A percentile compares a stretch with the other conserved stretches of the same genome.
Conservation (phyloP, 2,329 filamentous ascomycete species). For the Geosmithia flava region DNA sequence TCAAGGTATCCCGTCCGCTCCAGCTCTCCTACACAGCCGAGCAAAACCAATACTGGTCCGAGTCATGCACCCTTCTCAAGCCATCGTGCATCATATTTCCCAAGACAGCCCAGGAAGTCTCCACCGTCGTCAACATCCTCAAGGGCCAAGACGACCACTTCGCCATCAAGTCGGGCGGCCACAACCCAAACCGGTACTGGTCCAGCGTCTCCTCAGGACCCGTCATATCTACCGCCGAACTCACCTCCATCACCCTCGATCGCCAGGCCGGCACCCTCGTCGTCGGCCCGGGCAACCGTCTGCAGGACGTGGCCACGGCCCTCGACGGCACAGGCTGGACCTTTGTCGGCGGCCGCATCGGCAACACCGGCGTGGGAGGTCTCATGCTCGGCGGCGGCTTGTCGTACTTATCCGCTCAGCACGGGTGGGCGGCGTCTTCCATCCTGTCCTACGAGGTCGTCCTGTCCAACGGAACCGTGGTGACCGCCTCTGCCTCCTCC, state of each 20-base stretch:
- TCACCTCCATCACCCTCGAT: slow-evolving; percentile 26
- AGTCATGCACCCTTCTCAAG: slow-evolving; percentile 24
- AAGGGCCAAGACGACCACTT: slow-evolving; percentile 33
- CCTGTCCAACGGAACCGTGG: slow-evolving; percentile 32
- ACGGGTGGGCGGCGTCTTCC: slow-evolving; percentile 37
- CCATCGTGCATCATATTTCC: slow-evolving; percentile 35
- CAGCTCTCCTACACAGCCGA: slow-evolving; percentile 20
- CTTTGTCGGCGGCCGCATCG: slow-evolving; percentile 29
- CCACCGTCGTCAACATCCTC: slow-evolving; percentile 36
- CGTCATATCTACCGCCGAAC: slow-evolving; percentile 32
- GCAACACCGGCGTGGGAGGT: slow-evolving; percentile 34
- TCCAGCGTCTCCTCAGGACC: slow-evolving; percentile 36
- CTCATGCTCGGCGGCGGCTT: slow-evolving; percentile 39
- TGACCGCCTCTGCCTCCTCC: slow-evolving; percentile 25
- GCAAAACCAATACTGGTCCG: slow-evolving; percentile 32
- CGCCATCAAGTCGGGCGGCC: slow-evolving; percentile 43
- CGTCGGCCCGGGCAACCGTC: slow-evolving; percentile 32
- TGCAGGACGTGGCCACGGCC: slow-evolving; percentile 24
- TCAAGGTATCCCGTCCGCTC: slow-evolving; percentile 6
- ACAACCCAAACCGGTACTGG: slow-evolving; percentile 41
- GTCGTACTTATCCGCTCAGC: slow-evolving; percentile 36
- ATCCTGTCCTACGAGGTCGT: slow-evolving; percentile 38
- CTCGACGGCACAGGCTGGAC: slow-evolving; percentile 28
- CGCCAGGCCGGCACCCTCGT: slow-evolving; percentile 20
- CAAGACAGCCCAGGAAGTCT: slow-evolving; percentile 34